These are phyloP conservation scores for Carex sylvatica DNA, from an alignment of 202 grass and related monocot species.

Conservation along the genomic window DNA sequence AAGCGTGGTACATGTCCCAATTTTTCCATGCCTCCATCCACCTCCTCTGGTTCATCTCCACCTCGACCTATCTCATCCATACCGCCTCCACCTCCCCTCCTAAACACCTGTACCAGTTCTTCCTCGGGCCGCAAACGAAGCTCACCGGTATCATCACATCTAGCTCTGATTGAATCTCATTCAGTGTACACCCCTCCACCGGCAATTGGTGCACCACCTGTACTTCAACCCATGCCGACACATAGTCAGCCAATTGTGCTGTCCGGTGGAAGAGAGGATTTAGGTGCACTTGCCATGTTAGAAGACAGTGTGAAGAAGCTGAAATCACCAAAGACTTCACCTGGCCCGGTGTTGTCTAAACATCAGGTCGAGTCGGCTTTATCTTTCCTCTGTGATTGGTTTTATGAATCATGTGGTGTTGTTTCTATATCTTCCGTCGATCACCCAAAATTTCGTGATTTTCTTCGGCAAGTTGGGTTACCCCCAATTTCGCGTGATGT, in stretches of 20 bases:
- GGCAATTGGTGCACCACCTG: conserved; percentile 28
- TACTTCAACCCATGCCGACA: conserved; percentile 14
- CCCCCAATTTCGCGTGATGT: conserved; percentile 38
- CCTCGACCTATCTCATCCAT: conserved; percentile 53
- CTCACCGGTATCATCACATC: conserved; percentile 45
- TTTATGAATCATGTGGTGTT: conserved; percentile 60
- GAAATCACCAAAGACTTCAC: conserved; percentile 64
- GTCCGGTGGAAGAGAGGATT: conserved; percentile 72
- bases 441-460: conserved; percentile 63
- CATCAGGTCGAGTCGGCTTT: conserved; percentile 60
- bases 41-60: conserved; percentile 33
- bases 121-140: conserved; percentile 55
- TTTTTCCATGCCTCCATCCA: conserved; percentile 43
- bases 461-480: conserved; percentile 65
- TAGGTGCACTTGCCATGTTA: conserved; percentile 62
- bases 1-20: conserved; percentile 83
- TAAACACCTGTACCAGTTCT: conserved; percentile 30
- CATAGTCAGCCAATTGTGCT: conserved; percentile 44
- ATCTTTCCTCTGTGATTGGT: conserved; percentile 66
- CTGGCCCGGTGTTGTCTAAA: conserved; percentile 48
- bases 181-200: conserved; percentile 38
- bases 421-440: conserved; percentile 52
- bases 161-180: conserved; percentile 53
- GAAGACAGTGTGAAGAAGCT: conserved; percentile 87
- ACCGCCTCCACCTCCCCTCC: conserved; percentile 37